Percentiles rank a stretch among this genome's conserved stretches.
Evolutionary conservation across 2,329 filamentous ascomycete genomes (phyloP).

Genomic region (Karstenula rhodostoma): DNA sequence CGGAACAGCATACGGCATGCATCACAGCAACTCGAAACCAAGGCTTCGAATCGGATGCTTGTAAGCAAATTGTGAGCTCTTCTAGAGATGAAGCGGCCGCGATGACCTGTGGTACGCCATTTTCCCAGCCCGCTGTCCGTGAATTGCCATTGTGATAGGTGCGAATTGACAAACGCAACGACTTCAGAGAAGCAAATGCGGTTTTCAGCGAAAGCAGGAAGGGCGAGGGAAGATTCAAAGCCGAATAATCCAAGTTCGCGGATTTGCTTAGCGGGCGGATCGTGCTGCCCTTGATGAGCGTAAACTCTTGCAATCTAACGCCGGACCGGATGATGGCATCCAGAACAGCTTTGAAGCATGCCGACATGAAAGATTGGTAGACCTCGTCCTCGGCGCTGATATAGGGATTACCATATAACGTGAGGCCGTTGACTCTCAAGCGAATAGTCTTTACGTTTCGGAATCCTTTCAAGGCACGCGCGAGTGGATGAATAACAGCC

Average conservation of each 20-base stretch:
- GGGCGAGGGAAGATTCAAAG: constrained; percentile 23
- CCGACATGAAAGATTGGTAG: constrained; percentile 9
- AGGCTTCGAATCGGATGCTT: constrained; percentile 20
- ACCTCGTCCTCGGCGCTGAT: constrained; percentile 12
- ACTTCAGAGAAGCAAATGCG: constrained; percentile 24
- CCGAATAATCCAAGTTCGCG: constrained; percentile 24
- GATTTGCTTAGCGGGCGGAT: constrained; percentile 19
- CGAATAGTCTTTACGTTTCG: constrained; percentile 29
- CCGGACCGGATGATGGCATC: constrained; percentile 31
- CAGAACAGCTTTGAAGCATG: constrained; percentile 34
- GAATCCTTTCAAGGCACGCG: constrained; percentile 26
- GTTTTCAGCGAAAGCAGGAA: constrained; percentile 22
- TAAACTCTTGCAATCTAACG: constrained; percentile 31
- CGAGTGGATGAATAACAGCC: constrained; percentile 30
- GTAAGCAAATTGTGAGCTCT: constrained; percentile 32
- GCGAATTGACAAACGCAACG: constrained; percentile 31
- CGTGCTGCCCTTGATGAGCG: constrained; percentile 26
- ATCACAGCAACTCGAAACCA: constrained; percentile 28
- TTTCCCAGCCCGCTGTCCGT: constrained; percentile 33
- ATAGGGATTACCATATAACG: neutral
- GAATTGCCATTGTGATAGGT: constrained; percentile 20
- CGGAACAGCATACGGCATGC: constrained; percentile 23
- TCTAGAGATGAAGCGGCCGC: constrained; percentile 25
- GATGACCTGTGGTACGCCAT: constrained; percentile 31
- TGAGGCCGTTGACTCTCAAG: constrained; percentile 22